These are phyloP conservation scores for Linaria vulgaris DNA, from an alignment of 257 asterid species.

Conservation along the genomic window DNA sequence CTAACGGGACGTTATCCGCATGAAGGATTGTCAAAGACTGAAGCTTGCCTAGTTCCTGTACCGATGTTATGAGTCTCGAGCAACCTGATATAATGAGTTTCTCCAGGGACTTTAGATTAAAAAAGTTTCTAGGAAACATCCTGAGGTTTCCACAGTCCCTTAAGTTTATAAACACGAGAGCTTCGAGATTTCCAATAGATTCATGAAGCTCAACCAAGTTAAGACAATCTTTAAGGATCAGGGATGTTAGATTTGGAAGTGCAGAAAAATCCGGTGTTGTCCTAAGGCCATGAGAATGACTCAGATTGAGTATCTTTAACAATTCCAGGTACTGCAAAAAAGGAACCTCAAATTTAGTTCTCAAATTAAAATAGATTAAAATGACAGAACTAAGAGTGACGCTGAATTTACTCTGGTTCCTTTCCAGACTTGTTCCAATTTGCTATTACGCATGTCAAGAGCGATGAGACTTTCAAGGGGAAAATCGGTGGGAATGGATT, in stretches of 20 bases:
- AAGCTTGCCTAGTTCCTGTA: neutral
- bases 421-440: slow-evolving; percentile 7
- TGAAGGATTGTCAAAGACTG: neutral
- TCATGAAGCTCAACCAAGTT: neutral
- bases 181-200: neutral
- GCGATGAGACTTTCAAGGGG: slow-evolving; percentile 1
- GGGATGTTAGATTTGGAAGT: slow-evolving; percentile 14
- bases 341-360: neutral
- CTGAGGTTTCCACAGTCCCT: neutral
- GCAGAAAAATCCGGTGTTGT: slow-evolving; percentile 24
- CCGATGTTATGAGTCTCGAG: neutral
- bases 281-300: slow-evolving; percentile 24
- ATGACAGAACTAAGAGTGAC: neutral
- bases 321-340: slow-evolving; percentile 14
- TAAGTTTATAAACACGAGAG: neutral
- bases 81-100: slow-evolving; percentile 1
- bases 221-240: neutral
- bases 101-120: neutral
- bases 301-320: slow-evolving; percentile 29
- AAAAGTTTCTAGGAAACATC: neutral
- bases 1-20: neutral
- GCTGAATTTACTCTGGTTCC: slow-evolving; percentile 13
- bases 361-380: neutral
- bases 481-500: neutral
- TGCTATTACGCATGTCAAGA: slow-evolving; percentile 8